Conservation (phyloP, 2,329 filamentous ascomycete species). For the Alternaria consortialis region DNA sequence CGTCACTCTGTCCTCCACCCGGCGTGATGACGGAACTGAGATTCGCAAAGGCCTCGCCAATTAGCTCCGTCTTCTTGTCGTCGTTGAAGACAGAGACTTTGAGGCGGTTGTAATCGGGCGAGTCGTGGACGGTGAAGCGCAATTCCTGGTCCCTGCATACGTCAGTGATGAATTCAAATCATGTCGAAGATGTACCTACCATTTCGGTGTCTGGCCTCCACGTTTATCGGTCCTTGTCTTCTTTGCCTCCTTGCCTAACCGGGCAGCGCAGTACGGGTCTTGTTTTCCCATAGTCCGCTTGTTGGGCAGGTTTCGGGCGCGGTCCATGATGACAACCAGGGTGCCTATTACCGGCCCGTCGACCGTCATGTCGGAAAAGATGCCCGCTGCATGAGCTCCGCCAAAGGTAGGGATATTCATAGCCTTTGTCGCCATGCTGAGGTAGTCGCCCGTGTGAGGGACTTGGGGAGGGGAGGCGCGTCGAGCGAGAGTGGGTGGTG, state of each 20-base stretch:
- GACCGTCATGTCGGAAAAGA: slow-evolving; percentile 91
- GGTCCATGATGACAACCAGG: slow-evolving; percentile 88
- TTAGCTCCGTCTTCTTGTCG: slow-evolving; percentile 96
- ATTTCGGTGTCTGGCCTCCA: slow-evolving; percentile 93
- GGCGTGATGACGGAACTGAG: slow-evolving; percentile 80
- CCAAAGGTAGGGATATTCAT: slow-evolving; percentile 51
- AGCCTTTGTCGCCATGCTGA: slow-evolving; percentile 49
- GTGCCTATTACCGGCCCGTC: slow-evolving; percentile 95
- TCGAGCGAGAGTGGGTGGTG: slow-evolving; percentile 7
- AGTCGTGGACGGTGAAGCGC: slow-evolving; percentile 94
- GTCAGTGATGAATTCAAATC: slow-evolving; percentile 22
- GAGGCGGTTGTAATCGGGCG: slow-evolving; percentile 92
- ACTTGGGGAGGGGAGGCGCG: slow-evolving; percentile 10
- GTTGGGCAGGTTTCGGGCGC: slow-evolving; percentile 97
- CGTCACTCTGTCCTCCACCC: slow-evolving; percentile 91
- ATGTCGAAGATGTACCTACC: slow-evolving; percentile 67
- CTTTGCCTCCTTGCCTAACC: slow-evolving; percentile 95
- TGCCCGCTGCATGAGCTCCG: slow-evolving; percentile 84
- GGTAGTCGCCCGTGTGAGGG: not conserved
- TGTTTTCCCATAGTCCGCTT: slow-evolving; percentile 98
- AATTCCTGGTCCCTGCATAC: slow-evolving; percentile 89
- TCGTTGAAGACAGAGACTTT: slow-evolving; percentile 98
- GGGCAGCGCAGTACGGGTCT: slow-evolving; percentile 93
- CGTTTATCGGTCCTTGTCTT: slow-evolving; percentile 94
- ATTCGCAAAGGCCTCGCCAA: slow-evolving; percentile 92